Percentiles rank a stretch among this genome's conserved stretches.
phyloP scores from a whole-genome alignment of 106 monocot species.

The Posidonia australis region DNA sequence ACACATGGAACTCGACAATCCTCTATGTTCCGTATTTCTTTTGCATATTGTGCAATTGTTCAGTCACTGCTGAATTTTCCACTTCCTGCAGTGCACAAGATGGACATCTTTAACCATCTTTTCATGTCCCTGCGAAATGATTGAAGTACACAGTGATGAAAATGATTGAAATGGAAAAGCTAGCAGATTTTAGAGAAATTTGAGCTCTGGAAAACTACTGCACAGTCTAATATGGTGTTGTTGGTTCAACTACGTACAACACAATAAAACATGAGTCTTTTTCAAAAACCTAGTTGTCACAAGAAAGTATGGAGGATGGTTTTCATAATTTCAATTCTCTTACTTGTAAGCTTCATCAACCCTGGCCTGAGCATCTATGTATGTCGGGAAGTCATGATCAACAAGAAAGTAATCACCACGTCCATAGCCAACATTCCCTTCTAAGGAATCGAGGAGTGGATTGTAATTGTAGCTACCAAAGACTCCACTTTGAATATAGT shows the following conservation, averaged over 20 bases:
- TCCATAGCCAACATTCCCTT: conserved; percentile 80
- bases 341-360: conserved; percentile 96
- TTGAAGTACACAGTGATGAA: background rate
- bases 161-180: background rate
- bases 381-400: conserved; percentile 83
- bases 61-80: conserved; percentile 97
- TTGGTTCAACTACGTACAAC: no score
- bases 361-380: conserved; percentile 61
- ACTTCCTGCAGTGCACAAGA: conserved; percentile 81
- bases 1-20: conserved; percentile 46
- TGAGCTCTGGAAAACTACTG: background rate
- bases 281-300: background rate
- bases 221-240: no score
- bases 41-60: conserved; percentile 74
- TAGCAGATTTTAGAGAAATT: background rate
- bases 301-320: background rate
- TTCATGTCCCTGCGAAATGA: conserved; percentile 40
- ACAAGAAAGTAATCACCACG: conserved; percentile 91
- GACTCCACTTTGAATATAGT: conserved; percentile 52
- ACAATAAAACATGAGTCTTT: no score
- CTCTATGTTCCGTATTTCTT: conserved; percentile 73
- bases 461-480: conserved; percentile 78
- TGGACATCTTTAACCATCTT: conserved; percentile 90
- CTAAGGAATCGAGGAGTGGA: conserved; percentile 75
- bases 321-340: conserved; percentile 3